phyloP scores from a whole-genome alignment of 306 rosid species.

The Pyrus bretschneideri region DNA sequence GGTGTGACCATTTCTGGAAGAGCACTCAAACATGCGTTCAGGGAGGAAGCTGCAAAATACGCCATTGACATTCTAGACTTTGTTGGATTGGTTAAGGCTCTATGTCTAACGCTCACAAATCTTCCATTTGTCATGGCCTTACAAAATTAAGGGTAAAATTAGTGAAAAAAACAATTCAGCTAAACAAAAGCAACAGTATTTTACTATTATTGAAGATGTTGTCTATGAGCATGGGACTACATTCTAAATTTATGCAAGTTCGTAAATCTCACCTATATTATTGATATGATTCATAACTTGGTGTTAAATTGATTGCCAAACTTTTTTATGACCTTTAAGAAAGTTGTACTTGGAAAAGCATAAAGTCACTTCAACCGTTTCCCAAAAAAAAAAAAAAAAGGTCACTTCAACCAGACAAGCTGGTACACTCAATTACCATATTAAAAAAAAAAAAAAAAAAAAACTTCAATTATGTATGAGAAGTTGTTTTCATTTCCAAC shows the following conservation, averaged over 20 bases:
- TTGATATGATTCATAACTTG: neutral
- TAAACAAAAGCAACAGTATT: too few relatives aligned
- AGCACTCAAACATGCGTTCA: conserved; percentile 35
- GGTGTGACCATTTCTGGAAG: conserved; percentile 45
- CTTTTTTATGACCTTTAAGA: neutral
- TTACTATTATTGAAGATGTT: too few relatives aligned
- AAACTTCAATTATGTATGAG: neutral
- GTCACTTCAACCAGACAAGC: neutral
- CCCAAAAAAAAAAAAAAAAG: too few relatives aligned
- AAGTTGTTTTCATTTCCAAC: neutral
- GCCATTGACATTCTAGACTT: conserved; percentile 59
- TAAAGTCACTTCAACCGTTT: too few relatives aligned
- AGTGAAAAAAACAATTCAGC: neutral
- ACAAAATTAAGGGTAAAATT: neutral
- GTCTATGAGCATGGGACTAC: too few relatives aligned
- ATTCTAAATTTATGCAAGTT: too few relatives aligned
- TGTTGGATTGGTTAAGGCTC: conserved; percentile 48
- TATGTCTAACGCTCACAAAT: conserved; percentile 65
- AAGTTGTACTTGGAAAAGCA: neutral
- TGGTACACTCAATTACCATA: neutral
- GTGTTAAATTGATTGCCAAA: neutral
- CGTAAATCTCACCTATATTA: too few relatives aligned
- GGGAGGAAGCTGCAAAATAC: conserved; percentile 66
- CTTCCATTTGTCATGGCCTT: conserved; percentile 86
- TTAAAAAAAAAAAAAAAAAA: too few relatives aligned